Percentiles rank a stretch among this genome's conserved stretches.
These are phyloP conservation scores for Bondarzewia mesenterica DNA, from an alignment of 1,284 basidiomycete genomes.

Conservation along the genomic window DNA sequence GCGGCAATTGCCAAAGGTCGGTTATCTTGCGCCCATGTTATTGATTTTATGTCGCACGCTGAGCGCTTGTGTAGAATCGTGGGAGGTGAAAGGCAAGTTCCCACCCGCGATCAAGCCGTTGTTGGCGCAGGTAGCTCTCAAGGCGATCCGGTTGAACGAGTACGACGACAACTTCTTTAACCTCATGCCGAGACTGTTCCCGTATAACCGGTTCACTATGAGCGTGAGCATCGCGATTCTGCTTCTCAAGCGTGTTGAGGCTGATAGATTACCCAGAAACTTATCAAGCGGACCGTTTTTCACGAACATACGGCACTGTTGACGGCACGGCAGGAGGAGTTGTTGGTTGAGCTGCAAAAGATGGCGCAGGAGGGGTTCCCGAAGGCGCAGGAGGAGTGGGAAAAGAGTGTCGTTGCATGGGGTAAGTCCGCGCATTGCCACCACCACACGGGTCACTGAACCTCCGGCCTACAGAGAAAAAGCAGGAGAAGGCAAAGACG, in stretches of 20 bases:
- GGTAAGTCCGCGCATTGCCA: constrained; percentile 31
- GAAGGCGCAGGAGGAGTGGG: constrained; percentile 67
- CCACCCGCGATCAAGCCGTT: constrained; percentile 73
- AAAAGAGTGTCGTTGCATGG: constrained; percentile 57
- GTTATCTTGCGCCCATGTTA: too few species aligned
- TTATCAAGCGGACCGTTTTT: constrained; percentile 76
- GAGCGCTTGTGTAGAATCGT: constrained; percentile 48
- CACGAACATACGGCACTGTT: constrained; percentile 58
- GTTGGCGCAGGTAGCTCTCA: constrained; percentile 63
- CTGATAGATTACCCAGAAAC: constrained; percentile 45
- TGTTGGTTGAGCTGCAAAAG: constrained; percentile 49
- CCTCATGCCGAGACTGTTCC: constrained; percentile 80
- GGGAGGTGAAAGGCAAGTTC: constrained; percentile 82
- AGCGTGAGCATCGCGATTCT: constrained; percentile 34
- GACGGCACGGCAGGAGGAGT: constrained; percentile 51
- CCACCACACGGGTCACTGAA: neutral
- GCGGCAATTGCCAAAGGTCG: constrained; percentile 50
- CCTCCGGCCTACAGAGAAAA: constrained; percentile 36
- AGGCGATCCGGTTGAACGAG: constrained; percentile 78
- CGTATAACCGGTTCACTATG: constrained; percentile 91
- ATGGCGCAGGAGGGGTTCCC: constrained; percentile 57
- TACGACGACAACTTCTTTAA: constrained; percentile 91
- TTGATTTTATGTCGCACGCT: neutral
- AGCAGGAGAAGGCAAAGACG: constrained; percentile 44
- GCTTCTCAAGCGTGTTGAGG: neutral